Conservation (phyloP, 148 eudicot genomes). For the Rhododendron vialii region DNA sequence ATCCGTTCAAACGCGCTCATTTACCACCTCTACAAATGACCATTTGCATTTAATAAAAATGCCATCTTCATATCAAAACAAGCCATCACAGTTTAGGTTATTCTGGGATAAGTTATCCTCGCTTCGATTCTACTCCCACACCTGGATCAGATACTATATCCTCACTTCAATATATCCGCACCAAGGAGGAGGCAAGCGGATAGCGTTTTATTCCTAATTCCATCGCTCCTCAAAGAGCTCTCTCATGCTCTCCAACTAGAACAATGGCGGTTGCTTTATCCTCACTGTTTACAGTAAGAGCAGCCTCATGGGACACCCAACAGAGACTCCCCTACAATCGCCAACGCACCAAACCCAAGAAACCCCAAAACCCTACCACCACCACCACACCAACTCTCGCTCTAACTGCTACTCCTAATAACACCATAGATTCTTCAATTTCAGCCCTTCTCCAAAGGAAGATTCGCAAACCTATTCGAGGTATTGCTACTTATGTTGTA, state of each 20-base stretch:
- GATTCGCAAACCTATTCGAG: constrained; percentile 23
- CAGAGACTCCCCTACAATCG: constrained; percentile 63
- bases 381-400: constrained; percentile 12
- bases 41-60: no score
- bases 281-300: constrained; percentile 14
- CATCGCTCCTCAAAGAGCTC: background rate
- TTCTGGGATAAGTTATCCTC: background rate
- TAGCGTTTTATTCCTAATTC: background rate
- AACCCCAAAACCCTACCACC: constrained; percentile 16
- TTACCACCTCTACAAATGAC: no score
- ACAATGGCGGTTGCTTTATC: constrained; percentile 15
- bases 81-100: no score
- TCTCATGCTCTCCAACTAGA: background rate
- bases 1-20: no score
- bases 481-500: constrained; percentile 18
- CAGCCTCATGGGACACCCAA: constrained; percentile 62
- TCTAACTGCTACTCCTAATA: background rate
- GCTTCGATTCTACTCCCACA: background rate
- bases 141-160: background rate
- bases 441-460: constrained; percentile 50
- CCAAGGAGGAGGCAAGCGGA: background rate
- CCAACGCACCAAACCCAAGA: constrained; percentile 38
- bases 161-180: background rate
- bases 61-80: no score
- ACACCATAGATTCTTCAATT: constrained; percentile 26